A percentile compares a stretch with the other conserved stretches of the same genome.
phyloP scores from a whole-genome alignment of 2,329 filamentous ascomycete species.

The Colletotrichum sp. region DNA sequence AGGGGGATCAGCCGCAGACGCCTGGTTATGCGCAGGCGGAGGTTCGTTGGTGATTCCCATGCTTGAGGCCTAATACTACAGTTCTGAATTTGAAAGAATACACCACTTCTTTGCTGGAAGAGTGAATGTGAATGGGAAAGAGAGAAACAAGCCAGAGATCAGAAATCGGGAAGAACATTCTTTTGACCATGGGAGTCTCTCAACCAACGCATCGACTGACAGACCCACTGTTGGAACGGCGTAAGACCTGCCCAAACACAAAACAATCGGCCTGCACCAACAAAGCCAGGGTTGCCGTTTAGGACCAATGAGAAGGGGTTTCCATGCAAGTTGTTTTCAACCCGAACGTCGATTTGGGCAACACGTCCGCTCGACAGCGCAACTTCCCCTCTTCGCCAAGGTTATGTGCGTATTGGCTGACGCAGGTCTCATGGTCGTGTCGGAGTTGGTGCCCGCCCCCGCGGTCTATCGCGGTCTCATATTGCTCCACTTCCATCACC shows the following conservation, averaged over 20 bases:
- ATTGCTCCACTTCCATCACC: too few species aligned
- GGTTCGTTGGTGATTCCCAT: neutral
- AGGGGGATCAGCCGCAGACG: accelerated
- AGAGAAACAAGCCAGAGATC: too few species aligned
- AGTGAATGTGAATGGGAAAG: accelerated
- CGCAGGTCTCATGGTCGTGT: neutral
- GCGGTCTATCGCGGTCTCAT: accelerated
- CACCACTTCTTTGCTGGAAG: too few species aligned
- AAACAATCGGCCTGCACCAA: neutral
- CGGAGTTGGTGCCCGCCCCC: neutral
- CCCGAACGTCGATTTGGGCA: neutral
- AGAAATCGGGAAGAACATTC: neutral
- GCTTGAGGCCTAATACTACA: neutral
- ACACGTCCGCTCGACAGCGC: neutral
- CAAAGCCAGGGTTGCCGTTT: neutral
- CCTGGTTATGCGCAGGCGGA: neutral
- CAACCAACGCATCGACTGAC: neutral
- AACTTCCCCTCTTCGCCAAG: neutral
- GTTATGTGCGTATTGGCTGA: neutral
- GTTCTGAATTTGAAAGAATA: neutral
- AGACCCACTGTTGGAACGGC: neutral
- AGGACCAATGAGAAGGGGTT: neutral
- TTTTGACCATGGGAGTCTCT: neutral
- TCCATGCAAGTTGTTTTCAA: neutral
- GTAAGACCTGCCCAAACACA: neutral